Conservation (phyloP, 768 basidiomycete species). For the Russula abietina region DNA sequence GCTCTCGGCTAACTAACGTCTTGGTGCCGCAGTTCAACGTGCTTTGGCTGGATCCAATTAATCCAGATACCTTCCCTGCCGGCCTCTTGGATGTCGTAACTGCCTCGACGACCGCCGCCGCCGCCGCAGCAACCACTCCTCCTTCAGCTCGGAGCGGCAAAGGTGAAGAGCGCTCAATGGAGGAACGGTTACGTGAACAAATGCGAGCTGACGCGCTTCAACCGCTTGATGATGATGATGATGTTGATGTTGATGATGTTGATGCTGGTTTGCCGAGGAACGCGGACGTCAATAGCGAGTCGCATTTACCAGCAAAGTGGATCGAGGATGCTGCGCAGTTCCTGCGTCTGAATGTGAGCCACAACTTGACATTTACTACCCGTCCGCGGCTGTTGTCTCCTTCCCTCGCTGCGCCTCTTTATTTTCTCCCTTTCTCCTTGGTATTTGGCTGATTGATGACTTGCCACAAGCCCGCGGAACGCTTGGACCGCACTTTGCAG, state of each 20-base stretch:
- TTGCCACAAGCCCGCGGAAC: conserved; percentile 54
- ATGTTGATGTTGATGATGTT: conserved; percentile 28
- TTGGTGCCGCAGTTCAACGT: conserved; percentile 62
- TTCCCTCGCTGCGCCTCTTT: conserved; percentile 29
- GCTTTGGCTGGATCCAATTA: conserved; percentile 67
- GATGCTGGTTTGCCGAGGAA: conserved; percentile 24
- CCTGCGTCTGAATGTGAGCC: conserved; percentile 48
- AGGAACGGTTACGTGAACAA: conserved; percentile 58
- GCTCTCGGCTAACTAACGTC: background rate
- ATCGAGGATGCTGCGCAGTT: conserved; percentile 66
- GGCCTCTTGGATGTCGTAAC: conserved; percentile 55
- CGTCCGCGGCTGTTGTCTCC: background rate
- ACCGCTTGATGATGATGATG: conserved; percentile 41
- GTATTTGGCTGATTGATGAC: background rate
- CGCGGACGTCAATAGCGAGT: conserved; percentile 20
- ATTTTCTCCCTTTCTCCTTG: background rate
- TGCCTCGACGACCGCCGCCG: background rate
- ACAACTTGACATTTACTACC: too few species aligned
- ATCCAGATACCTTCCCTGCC: conserved; percentile 58
- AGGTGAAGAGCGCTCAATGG: conserved; percentile 30
- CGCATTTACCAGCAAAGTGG: conserved; percentile 45
- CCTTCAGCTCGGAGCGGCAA: conserved; percentile 24
- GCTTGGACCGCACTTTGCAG: conserved; percentile 57
- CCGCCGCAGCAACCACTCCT: conserved; percentile 31
- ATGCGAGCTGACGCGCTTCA: conserved; percentile 71